These are phyloP conservation scores for Blastobotrys mokoenaii DNA, from an alignment of 805 yeast genomes.

Conservation along the genomic window DNA sequence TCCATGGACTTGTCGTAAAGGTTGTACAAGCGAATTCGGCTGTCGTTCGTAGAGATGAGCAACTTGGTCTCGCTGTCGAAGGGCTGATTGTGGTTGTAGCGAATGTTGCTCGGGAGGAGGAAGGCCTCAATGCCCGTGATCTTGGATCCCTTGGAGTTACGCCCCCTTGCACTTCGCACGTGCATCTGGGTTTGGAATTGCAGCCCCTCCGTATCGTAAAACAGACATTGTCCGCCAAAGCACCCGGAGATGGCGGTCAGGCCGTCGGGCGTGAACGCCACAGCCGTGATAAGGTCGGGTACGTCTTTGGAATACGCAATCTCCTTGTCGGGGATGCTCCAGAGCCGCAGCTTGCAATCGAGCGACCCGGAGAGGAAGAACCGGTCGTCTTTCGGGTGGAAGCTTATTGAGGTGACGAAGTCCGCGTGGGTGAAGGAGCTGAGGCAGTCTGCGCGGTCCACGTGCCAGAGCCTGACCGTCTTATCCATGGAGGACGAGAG, in stretches of 20 bases:
- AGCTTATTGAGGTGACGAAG: conserved; percentile 69
- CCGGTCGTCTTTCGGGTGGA: conserved; percentile 81
- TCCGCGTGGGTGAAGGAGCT: conserved; percentile 66
- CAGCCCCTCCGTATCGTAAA: conserved; percentile 58
- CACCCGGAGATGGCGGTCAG: conserved; percentile 62
- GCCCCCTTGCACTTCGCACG: conserved; percentile 26
- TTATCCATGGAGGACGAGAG: conserved; percentile 78
- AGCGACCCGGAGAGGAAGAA: conserved; percentile 78
- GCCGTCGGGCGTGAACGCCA: conserved; percentile 60
- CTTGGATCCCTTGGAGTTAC: conserved; percentile 40
- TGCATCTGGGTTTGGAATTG: conserved; percentile 41
- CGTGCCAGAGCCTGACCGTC: conserved; percentile 80
- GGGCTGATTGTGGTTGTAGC: conserved; percentile 8
- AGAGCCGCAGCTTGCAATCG: conserved; percentile 65
- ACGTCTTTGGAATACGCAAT: conserved; percentile 55
- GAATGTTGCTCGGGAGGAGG: conserved; percentile 4
- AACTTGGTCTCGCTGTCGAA: conserved; percentile 33
- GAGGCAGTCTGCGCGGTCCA: conserved; percentile 54
- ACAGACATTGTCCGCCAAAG: conserved; percentile 59
- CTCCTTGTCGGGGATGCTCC: conserved; percentile 73
- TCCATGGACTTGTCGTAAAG: conserved; percentile 45
- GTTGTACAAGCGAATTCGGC: conserved; percentile 62
- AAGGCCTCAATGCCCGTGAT: conserved; percentile 63
- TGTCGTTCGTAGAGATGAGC: conserved; percentile 74
- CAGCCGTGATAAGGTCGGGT: conserved; percentile 63